Conservation (phyloP, 2,329 filamentous ascomycete species). For the Fusarium nodosum region DNA sequence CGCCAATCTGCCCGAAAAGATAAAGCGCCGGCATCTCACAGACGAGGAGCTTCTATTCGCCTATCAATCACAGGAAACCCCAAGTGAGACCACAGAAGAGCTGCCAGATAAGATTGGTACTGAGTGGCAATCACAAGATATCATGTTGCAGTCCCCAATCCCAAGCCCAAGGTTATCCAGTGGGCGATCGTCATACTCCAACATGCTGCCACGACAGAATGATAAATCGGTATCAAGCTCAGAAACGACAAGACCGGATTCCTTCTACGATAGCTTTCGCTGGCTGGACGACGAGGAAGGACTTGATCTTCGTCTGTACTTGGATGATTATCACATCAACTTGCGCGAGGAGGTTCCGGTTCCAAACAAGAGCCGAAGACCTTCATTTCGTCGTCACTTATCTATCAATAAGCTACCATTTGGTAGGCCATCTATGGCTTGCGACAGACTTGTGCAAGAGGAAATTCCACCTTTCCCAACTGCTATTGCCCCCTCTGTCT, state of each 20-base stretch:
- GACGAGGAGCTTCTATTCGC: constrained; percentile 77
- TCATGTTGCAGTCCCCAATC: constrained; percentile 44
- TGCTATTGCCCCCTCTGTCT: constrained; percentile 40
- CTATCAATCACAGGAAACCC: constrained; percentile 46
- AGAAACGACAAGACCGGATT: constrained; percentile 59
- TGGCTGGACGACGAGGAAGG: constrained; percentile 82
- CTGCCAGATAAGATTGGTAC: constrained; percentile 37
- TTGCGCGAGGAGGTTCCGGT: constrained; percentile 64
- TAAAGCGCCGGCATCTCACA: constrained; percentile 78
- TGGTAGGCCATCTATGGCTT: constrained; percentile 67
- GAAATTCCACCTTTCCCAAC: constrained; percentile 54
- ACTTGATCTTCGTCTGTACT: constrained; percentile 73
- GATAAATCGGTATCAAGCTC: constrained; percentile 36
- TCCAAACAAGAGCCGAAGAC: constrained; percentile 62
- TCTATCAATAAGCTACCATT: constrained; percentile 78
- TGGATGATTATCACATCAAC: constrained; percentile 79
- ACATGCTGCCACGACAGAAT: constrained; percentile 45
- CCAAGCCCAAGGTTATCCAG: constrained; percentile 43
- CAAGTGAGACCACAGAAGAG: constrained; percentile 55
- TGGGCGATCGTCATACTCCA: constrained; percentile 41
- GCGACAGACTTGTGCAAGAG: constrained; percentile 63
- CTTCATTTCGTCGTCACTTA: constrained; percentile 77
- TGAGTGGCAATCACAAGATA: constrained; percentile 44
- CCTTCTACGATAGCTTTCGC: constrained; percentile 75
- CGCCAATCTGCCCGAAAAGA: constrained; percentile 77